Conservation (phyloP, 1,284 basidiomycete genomes). For the Bondarzewia mesenterica region DNA sequence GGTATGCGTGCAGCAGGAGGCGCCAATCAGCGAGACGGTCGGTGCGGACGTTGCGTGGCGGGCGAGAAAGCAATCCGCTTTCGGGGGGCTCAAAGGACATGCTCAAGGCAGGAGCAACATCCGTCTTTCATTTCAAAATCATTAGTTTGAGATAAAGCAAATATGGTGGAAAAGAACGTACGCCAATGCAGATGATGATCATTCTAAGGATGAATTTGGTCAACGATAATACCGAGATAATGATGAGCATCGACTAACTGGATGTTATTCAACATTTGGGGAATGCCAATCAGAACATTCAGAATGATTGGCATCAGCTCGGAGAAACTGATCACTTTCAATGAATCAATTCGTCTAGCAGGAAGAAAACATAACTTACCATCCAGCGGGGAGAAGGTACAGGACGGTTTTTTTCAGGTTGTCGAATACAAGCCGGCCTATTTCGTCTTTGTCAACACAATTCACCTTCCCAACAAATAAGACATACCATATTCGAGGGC, state of each 20-base stretch:
- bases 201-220: constrained; percentile 21
- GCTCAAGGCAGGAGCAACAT: constrained; percentile 39
- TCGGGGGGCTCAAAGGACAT: constrained; percentile 50
- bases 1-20: constrained; percentile 58
- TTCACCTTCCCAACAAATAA: constrained; percentile 8
- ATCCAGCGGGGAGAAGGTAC: constrained; percentile 40
- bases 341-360: constrained; percentile 3
- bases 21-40: constrained; percentile 42
- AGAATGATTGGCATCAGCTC: constrained; percentile 66
- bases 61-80: constrained; percentile 43
- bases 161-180: constrained; percentile 3
- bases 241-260: constrained; percentile 26
- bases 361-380: constrained; percentile 12
- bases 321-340: constrained; percentile 52
- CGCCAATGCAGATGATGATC: constrained; percentile 50
- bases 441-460: constrained; percentile 8
- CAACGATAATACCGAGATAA: not conserved
- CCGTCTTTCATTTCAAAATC: constrained; percentile 28
- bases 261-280: constrained; percentile 43
- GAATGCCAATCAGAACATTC: constrained; percentile 37
- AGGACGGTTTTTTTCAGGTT: constrained; percentile 54
- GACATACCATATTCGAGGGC: constrained; percentile 39
- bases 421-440: constrained; percentile 57
- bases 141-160: not conserved
- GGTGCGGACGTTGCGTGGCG: constrained; percentile 53